Evolutionary conservation across 257 asterid species (phyloP).

Genomic region (Verbascum thapsus): DNA sequence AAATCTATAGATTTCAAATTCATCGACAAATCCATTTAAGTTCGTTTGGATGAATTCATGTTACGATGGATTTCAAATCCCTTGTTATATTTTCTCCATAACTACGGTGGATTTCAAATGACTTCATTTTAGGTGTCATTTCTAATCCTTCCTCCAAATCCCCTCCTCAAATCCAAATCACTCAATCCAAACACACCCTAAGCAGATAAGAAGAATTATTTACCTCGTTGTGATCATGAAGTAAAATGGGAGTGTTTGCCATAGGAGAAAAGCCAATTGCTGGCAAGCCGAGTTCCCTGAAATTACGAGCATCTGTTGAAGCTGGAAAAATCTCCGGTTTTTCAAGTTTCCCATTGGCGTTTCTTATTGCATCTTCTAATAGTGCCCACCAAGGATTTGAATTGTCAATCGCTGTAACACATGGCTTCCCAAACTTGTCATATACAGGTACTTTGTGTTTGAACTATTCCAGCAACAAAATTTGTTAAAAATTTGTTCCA

Average conservation of each 20-base stretch:
- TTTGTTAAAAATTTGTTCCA: too few relatives aligned
- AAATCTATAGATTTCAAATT: too few relatives aligned
- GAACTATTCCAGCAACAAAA: conserved; percentile 61
- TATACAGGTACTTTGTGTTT: conserved; percentile 51
- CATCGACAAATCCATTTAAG: too few relatives aligned
- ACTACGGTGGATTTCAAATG: too few relatives aligned
- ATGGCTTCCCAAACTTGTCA: conserved; percentile 70
- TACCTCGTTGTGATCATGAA: conserved; percentile 98
- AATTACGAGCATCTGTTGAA: conserved; percentile 87
- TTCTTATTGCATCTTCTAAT: conserved; percentile 63
- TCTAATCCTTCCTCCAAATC: too few relatives aligned
- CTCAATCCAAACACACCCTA: too few relatives aligned
- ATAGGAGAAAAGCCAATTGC: conserved; percentile 98
- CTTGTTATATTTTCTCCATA: too few relatives aligned
- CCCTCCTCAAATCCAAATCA: too few relatives aligned
- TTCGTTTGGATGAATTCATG: too few relatives aligned
- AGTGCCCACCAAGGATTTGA: conserved; percentile 95
- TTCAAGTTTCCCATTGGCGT: conserved; percentile 66
- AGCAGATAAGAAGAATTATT: conserved; percentile 17
- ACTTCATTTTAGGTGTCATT: too few relatives aligned
- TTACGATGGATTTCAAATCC: too few relatives aligned
- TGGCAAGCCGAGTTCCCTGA: conserved; percentile 73
- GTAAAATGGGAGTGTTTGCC: conserved; percentile 95
- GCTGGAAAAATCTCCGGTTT: conserved; percentile 94
- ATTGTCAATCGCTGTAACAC: conserved; percentile 61